Conservation (phyloP, 768 basidiomycete genomes). For the Coprinopsis marcescibilis region DNA sequence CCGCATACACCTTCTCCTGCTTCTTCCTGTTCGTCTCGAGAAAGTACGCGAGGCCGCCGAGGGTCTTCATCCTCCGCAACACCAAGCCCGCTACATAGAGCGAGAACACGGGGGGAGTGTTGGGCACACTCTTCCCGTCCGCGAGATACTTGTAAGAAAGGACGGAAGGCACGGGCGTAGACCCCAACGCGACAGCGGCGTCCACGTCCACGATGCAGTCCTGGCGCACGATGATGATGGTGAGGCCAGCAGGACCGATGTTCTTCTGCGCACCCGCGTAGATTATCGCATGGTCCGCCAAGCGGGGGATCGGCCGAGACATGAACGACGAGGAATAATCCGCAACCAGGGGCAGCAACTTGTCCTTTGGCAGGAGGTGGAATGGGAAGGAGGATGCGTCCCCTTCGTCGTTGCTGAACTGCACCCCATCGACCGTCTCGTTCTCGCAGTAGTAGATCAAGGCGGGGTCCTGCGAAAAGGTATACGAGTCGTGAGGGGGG, state of each 20-base stretch:
- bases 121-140: slow-evolving; percentile 73
- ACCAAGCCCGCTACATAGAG: slow-evolving; percentile 91
- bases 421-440: slow-evolving; percentile 94
- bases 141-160: slow-evolving; percentile 81
- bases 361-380: slow-evolving; percentile 52
- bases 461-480: slow-evolving; percentile 75
- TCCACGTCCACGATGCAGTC: slow-evolving; percentile 91
- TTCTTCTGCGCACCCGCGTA: slow-evolving; percentile 99
- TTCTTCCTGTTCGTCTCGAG: slow-evolving; percentile 66
- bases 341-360: slow-evolving; percentile 77
- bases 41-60: slow-evolving; percentile 64
- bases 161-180: slow-evolving; percentile 67
- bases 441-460: slow-evolving; percentile 99
- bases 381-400: slow-evolving; percentile 76
- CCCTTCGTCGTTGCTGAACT: slow-evolving; percentile 61
- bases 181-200: slow-evolving; percentile 67
- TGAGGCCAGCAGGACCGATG: slow-evolving; percentile 89
- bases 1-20: slow-evolving; percentile 69
- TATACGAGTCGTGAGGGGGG: slow-evolving; percentile 67
- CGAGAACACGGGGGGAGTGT: slow-evolving; percentile 89
- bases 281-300: slow-evolving; percentile 89
- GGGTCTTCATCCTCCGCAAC: slow-evolving; percentile 57
- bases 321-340: slow-evolving; percentile 98
- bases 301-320: slow-evolving; percentile 83
- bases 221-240: slow-evolving; percentile 90